phyloP scores from a whole-genome alignment of 805 yeast genomes.

The Lipomyces sp. region DNA sequence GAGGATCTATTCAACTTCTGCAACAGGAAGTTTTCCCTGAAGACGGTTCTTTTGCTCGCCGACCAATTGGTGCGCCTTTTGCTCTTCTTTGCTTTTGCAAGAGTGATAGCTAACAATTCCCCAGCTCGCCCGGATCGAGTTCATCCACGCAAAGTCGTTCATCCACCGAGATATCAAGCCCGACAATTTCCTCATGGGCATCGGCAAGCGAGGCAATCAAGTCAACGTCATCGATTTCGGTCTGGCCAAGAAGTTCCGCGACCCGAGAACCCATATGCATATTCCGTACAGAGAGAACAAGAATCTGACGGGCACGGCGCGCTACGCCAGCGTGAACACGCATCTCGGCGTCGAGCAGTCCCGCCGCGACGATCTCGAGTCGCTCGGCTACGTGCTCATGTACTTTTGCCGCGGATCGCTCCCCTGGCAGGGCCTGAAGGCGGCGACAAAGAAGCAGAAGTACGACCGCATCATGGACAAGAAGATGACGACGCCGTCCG shows the following conservation, averaged over 20 bases:
- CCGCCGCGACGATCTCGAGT: slow-evolving; percentile 94
- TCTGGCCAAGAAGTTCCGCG: slow-evolving; percentile 88
- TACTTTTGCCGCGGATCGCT: slow-evolving; percentile 93
- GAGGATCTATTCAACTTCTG: slow-evolving; percentile 97
- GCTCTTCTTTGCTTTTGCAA: background rate
- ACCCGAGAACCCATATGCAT: slow-evolving; percentile 89
- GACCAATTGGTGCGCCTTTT: slow-evolving; percentile 61
- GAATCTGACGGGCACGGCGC: slow-evolving; percentile 94
- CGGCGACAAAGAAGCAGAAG: slow-evolving; percentile 94
- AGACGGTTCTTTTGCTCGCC: slow-evolving; percentile 87
- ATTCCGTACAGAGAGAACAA: slow-evolving; percentile 96
- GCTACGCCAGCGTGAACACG: slow-evolving; percentile 92
- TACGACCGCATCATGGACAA: slow-evolving; percentile 95
- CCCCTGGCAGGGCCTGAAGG: slow-evolving; percentile 99
- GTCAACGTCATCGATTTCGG: slow-evolving; percentile 95
- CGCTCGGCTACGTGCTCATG: slow-evolving; percentile 88
- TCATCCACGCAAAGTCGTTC: slow-evolving; percentile 91
- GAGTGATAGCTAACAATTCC: too few relatives aligned
- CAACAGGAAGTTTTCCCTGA: slow-evolving; percentile 86
- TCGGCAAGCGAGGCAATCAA: slow-evolving; percentile 90
- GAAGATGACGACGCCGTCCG: slow-evolving; percentile 86
- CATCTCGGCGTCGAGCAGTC: slow-evolving; percentile 96
- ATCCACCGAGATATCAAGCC: slow-evolving; percentile 83
- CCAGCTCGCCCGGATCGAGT: slow-evolving; percentile 81
- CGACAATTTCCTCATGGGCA: slow-evolving; percentile 81